Conservation (phyloP, 2,329 filamentous ascomycete species). For the Neonectria ditissima region DNA sequence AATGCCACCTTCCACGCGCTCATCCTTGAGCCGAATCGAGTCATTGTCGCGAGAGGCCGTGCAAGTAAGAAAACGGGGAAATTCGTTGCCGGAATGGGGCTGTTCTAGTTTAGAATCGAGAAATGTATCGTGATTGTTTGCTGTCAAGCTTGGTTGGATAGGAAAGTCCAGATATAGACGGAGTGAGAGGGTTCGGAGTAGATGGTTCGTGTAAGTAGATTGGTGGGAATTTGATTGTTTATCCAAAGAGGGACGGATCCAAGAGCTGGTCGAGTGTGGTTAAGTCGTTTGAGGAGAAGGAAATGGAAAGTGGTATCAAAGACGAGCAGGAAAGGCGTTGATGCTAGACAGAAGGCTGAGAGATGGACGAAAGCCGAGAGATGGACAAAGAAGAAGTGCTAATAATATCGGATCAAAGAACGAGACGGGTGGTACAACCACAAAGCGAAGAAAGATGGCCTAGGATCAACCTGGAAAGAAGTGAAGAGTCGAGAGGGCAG, state of each 20-base stretch:
- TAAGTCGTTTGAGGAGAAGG: slow-evolving; percentile 9
- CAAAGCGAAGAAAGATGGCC: slow-evolving; percentile 56
- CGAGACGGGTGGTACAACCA: slow-evolving; percentile 44
- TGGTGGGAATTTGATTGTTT: slow-evolving; percentile 6
- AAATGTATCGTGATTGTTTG: slow-evolving; percentile 34
- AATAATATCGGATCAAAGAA: slow-evolving; percentile 39
- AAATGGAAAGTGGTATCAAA: slow-evolving; percentile 40
- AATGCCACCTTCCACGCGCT: slow-evolving; percentile 49
- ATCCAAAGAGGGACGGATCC: slow-evolving; percentile 34
- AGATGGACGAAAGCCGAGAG: slow-evolving; percentile 1
- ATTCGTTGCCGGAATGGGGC: slow-evolving; percentile 38
- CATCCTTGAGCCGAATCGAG: slow-evolving; percentile 47
- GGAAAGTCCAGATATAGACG: not conserved
- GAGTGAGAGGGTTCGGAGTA: not conserved
- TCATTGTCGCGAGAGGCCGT: slow-evolving; percentile 47
- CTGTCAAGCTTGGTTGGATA: not conserved
- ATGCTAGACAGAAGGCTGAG: slow-evolving; percentile 1
- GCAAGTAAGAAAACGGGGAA: slow-evolving; percentile 36
- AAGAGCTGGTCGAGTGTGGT: slow-evolving; percentile 1
- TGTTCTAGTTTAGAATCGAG: slow-evolving; percentile 36
- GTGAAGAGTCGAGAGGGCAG: slow-evolving; percentile 40
- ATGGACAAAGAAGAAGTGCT: slow-evolving; percentile 35
- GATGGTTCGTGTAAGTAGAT: not conserved
- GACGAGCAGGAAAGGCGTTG: slow-evolving; percentile 23
- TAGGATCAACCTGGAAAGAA: slow-evolving; percentile 68